Evolutionary conservation across 1,284 basidiomycete species (phyloP), one percentile per base, ranked within the genome.

Genomic region (Pholiota adiposa): DNA sequence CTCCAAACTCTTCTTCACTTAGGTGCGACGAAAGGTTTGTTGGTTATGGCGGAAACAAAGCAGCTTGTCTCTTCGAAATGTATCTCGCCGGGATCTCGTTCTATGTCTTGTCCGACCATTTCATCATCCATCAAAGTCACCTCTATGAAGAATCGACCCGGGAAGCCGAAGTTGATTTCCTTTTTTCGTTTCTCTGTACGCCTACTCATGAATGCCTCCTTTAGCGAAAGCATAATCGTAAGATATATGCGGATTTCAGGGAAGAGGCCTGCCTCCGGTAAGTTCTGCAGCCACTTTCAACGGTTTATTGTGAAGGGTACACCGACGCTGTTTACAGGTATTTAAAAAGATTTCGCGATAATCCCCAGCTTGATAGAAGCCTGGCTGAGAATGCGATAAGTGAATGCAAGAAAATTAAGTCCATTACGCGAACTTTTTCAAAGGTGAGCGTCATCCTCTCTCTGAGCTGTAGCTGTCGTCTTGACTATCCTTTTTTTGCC

Each of bases 11-110:
- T 53, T 58, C 55, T 48, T 54, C n/a, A n/a, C n/a, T 33, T 58
- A 80, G 78, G 90, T 94, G 92, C 68, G 92, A 94, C 68, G 93
- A 94, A 69, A 84, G 92, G n/a, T 95, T 95, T 68, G 83, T 93
- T 50, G 93, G 93, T 1, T 94, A 94, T 70, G 93, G 93, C 4
- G 81, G 79, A 0, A 83, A 83, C 69, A 83, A 83, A 63, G 81
- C 81, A 9, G 80, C 81, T 3, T 82, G 81, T 61, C 73, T 81
- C 21, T 82, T 79, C 63, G 81, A 81, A 66, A 81, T 82, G 80
- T 82, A 81, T 65, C 70, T 82, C 2, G 77, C 80, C 14, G 81
- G 81, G 2, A 83, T 93, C 44, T 86, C 87, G 9, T 93, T 87
- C 73, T 92, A 88, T 70, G 90, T 95, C 34, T 81, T 94, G 18